Evolutionary conservation across 495 filamentous ascomycete genomes (phyloP).

Genomic region (Penicillium arizonense): DNA sequence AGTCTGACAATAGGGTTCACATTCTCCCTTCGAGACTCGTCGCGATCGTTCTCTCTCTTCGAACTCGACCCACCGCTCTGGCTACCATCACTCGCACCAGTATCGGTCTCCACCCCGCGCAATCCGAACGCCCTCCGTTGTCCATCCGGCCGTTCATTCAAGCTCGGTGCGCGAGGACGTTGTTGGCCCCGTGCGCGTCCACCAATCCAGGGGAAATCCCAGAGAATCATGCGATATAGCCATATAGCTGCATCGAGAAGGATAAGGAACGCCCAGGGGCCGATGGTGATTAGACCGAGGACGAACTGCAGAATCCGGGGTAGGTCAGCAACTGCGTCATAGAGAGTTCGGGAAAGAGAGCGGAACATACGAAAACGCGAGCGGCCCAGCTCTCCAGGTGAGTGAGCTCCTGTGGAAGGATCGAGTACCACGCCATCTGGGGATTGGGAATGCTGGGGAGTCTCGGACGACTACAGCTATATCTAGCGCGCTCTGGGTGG

Average conservation of each 20-base stretch:
- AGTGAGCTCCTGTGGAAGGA: constrained; percentile 56
- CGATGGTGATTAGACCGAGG: constrained; percentile 61
- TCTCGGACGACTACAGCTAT: neutral
- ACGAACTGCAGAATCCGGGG: constrained; percentile 49
- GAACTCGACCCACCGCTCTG: neutral
- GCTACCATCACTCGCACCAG: neutral
- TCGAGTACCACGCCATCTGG: constrained; percentile 63
- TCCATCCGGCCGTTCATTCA: constrained; percentile 59
- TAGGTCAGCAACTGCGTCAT: constrained; percentile 6
- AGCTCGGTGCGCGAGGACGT: constrained; percentile 61
- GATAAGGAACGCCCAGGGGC: constrained; percentile 64
- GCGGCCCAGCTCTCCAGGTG: constrained; percentile 63
- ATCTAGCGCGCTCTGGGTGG: no score
- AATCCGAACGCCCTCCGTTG: constrained; percentile 51
- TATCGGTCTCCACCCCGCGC: constrained; percentile 16
- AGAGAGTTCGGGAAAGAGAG: neutral
- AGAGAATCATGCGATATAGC: constrained; percentile 54
- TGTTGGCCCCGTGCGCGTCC: constrained; percentile 61
- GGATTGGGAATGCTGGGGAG: neutral
- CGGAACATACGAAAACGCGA: constrained; percentile 58
- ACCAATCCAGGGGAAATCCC: constrained; percentile 61
- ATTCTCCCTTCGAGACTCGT: constrained; percentile 8
- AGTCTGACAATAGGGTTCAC: constrained; percentile 1
- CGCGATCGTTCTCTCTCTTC: neutral
- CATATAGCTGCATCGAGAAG: constrained; percentile 69